Evolutionary conservation across 805 yeast species (phyloP).

Genomic region (Myxozyma sirexii): DNA sequence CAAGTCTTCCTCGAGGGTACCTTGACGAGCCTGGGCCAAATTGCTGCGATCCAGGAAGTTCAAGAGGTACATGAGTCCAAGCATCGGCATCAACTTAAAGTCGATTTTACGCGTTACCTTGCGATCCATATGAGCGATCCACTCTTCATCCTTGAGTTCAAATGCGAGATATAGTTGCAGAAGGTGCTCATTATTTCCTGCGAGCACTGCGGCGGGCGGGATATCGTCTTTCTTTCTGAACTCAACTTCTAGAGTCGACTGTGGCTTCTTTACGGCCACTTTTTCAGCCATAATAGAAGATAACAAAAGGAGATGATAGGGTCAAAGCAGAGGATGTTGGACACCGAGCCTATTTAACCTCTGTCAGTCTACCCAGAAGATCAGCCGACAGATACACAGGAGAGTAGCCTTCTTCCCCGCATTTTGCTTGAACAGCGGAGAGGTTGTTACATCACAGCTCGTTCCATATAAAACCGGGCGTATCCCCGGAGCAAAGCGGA

Average conservation of each 20-base stretch:
- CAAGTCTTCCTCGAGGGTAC: conserved; percentile 48
- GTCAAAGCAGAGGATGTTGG: too few relatives aligned
- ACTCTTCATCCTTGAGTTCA: conserved; percentile 22
- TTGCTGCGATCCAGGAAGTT: conserved; percentile 51
- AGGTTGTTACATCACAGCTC: too few relatives aligned
- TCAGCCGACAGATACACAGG: neutral
- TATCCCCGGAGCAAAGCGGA: neutral
- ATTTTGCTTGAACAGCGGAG: conserved; percentile 36
- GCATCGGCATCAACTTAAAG: conserved; percentile 34
- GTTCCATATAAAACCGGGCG: neutral
- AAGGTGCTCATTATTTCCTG: neutral
- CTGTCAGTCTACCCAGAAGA: too few relatives aligned
- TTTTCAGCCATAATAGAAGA: neutral
- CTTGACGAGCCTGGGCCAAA: conserved; percentile 52
- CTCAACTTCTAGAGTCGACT: neutral
- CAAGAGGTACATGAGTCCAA: conserved; percentile 36
- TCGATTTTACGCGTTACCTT: conserved; percentile 30
- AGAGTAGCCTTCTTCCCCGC: conserved; percentile 35
- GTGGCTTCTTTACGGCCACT: neutral
- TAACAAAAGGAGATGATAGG: too few relatives aligned
- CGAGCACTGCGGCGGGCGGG: conserved; percentile 1
- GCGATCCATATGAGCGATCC: conserved; percentile 16
- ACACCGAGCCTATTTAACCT: too few relatives aligned
- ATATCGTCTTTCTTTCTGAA: neutral
- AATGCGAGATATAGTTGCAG: conserved; percentile 2